Conservation (phyloP, 1,284 basidiomycete species). For the Thecaphora thlaspeos region DNA sequence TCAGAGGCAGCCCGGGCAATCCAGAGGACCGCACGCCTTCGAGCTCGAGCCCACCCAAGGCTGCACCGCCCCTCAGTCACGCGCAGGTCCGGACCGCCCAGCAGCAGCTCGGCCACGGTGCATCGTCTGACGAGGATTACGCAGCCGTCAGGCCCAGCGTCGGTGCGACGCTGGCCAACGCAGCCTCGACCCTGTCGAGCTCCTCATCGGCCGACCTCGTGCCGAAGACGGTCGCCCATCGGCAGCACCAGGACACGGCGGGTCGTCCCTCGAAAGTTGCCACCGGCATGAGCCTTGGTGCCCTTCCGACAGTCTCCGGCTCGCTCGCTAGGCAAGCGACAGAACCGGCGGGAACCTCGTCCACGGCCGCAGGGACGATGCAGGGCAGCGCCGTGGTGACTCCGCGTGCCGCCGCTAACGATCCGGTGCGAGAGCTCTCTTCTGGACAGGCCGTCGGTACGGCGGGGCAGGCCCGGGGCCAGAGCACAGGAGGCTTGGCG, state of each 20-base stretch:
- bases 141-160: constrained; percentile 12
- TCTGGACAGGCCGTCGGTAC: too few species aligned
- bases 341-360: too few species aligned
- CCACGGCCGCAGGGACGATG: too few species aligned
- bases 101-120: constrained; percentile 17
- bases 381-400: too few species aligned
- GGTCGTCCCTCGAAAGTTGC: constrained; percentile 3
- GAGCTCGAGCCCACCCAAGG: constrained; percentile 29
- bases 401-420: too few species aligned
- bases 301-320: constrained; percentile 11
- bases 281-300: constrained; percentile 26
- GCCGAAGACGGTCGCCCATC: constrained; percentile 22
- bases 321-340: too few species aligned
- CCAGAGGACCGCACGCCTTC: constrained; percentile 28
- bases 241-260: constrained; percentile 11
- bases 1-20: constrained; percentile 5
- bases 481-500: neutral
- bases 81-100: constrained; percentile 4
- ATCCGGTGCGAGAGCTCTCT: too few species aligned
- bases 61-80: neutral
- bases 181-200: constrained; percentile 34
- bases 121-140: constrained; percentile 30
- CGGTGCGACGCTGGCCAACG: constrained; percentile 27
- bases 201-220: constrained; percentile 34
- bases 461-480: neutral